A percentile compares a stretch with the other conserved stretches of the same genome.
phyloP scores from a whole-genome alignment of 345 rosid species.

The Diplotaxis tenuifolia region DNA sequence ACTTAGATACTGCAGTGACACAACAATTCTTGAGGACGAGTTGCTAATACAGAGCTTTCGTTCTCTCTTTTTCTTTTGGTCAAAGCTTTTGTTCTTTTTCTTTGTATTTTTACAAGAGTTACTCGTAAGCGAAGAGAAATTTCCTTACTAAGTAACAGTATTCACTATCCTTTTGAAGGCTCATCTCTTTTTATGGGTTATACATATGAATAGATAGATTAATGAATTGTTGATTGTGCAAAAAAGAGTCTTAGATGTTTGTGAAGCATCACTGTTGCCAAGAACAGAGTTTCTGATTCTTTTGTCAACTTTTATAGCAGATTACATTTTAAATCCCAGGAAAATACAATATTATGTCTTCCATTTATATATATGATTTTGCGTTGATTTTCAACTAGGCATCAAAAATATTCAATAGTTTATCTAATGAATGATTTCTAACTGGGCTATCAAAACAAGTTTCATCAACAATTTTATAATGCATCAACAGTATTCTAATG shows the following conservation, averaged over 20 bases:
- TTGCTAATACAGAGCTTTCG: background rate
- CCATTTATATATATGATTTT: background rate
- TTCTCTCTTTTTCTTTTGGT: too few relatives aligned
- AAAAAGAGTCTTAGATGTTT: background rate
- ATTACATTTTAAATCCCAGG: background rate
- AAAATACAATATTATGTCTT: background rate
- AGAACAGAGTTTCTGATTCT: background rate
- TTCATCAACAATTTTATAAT: too few relatives aligned
- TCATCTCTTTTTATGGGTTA: background rate
- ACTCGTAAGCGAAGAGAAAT: background rate
- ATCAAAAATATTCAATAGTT: too few relatives aligned
- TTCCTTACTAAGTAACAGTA: slow-evolving; percentile 3
- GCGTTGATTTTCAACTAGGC: too few relatives aligned
- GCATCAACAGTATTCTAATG: too few relatives aligned
- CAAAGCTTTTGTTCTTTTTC: background rate
- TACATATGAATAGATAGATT: background rate
- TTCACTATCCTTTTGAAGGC: background rate
- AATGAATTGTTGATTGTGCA: background rate
- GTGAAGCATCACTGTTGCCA: background rate
- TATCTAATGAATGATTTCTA: too few relatives aligned
- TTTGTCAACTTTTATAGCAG: background rate
- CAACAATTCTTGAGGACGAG: background rate
- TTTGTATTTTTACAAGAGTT: background rate
- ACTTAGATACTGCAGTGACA: background rate
- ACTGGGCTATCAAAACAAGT: too few relatives aligned